Evolutionary conservation across 768 basidiomycete genomes (phyloP), one percentile per base, ranked within the genome.

Genomic region (Suillus spraguei): DNA sequence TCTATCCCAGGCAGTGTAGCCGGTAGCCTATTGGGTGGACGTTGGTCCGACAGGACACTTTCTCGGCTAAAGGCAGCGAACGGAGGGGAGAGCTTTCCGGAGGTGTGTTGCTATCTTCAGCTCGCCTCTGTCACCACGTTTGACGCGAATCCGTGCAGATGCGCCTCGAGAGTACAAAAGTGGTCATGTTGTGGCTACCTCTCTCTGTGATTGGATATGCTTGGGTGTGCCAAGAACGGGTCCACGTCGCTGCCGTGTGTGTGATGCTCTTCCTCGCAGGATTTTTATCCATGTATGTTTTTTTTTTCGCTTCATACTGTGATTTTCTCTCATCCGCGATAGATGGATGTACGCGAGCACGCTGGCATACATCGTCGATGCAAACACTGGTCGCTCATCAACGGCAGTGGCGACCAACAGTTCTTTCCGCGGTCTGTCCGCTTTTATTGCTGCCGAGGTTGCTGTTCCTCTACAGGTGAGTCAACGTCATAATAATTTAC

Each of bases 321-420:
- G 4, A 32, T 41, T 35, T 32, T 2, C 28, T 41, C 39, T 59
- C 14, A 58, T 47, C 22, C 5, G 16, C 47, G 58, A 3, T 65
- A 86, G 83, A 64, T 80, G 81, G 74, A 84, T 87, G 59, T 90
- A 88, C 70, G 78, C 85, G 2, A 87, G 85, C 44, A 88, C 89
- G 1, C 79, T 97, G 24, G 90, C 94, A 0, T 96, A 94, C 70
- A 84, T 95, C 49, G 92, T 95, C 20, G 95, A 97, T 69, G 87
- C 92, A 8, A 96, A 96, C 70, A 77, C 80, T 8, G 95, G 95
- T 8, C 84, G 91, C 10, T 92, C 92, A 1, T 90, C 92, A 1
- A 86, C 86, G 2, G 92, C 91, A 0, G 85, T 87, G 10, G 92
- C 94, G 0, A 76, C 80, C 49, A 96, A 96, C 71, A 91, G 89